Conservation (phyloP, 176 grass and related monocot genomes). For the Carex pumila region DNA sequence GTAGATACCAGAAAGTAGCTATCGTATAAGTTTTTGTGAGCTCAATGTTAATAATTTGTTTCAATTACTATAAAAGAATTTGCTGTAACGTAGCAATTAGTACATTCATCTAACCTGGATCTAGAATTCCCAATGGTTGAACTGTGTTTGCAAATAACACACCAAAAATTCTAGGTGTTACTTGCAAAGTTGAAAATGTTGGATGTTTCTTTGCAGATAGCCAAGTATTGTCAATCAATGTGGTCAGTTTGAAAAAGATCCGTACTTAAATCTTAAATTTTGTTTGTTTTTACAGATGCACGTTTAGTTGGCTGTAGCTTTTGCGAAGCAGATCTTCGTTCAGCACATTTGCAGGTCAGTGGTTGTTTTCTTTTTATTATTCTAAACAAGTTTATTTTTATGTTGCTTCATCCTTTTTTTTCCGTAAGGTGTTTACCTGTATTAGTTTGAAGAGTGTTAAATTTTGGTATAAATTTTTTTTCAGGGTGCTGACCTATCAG, state of each 20-base stretch:
- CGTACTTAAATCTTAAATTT: not conserved
- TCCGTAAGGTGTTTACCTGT: constrained; percentile 3
- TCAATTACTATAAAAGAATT: not conserved
- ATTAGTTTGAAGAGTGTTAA: not conserved
- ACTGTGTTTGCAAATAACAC: not conserved
- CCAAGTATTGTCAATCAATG: not conserved
- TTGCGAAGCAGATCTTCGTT: constrained; percentile 69
- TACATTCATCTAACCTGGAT: not conserved
- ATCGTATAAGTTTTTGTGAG: not conserved
- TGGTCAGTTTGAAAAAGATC: not conserved
- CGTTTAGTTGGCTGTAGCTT: constrained; percentile 49
- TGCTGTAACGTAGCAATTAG: not conserved
- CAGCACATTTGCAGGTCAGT: constrained; percentile 82
- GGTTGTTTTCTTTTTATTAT: constrained; percentile 13
- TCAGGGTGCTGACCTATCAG: constrained; percentile 66
- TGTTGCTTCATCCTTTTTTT: not conserved
- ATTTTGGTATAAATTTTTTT: constrained; percentile 31
- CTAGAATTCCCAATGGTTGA: not conserved
- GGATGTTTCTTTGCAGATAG: not conserved
- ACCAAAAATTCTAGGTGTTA: not conserved
- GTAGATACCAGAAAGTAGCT: not conserved
- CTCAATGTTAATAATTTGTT: not conserved
- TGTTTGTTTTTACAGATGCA: constrained; percentile 75
- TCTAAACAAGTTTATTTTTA: not conserved
- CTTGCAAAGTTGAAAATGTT: not conserved